Evolutionary conservation across 1,284 basidiomycete species (phyloP).

Genomic region (Tremellales sp.): DNA sequence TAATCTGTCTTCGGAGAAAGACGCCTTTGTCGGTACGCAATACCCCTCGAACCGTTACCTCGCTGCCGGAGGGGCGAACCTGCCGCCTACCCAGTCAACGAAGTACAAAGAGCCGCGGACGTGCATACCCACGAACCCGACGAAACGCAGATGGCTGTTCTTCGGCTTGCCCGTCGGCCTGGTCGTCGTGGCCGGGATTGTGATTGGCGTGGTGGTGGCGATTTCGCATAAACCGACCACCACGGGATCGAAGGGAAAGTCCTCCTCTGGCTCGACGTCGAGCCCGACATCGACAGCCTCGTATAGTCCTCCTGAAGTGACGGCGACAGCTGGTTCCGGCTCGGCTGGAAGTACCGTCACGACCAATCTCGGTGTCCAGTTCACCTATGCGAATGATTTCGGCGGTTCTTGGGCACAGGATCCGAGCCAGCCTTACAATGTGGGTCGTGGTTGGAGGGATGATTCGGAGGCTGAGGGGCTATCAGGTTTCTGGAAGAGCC

Average conservation of each 20-base stretch:
- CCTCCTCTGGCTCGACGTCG: neutral
- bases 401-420: slow-evolving; percentile 70
- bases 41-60: slow-evolving; percentile 22
- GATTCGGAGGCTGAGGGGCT: neutral
- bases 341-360: slow-evolving; percentile 31
- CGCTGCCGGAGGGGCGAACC: slow-evolving; percentile 7
- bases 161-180: slow-evolving; percentile 30
- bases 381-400: slow-evolving; percentile 69
- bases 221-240: slow-evolving; percentile 8
- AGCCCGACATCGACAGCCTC: neutral
- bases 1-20: slow-evolving; percentile 15
- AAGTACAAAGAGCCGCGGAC: slow-evolving; percentile 3
- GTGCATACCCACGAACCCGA: slow-evolving; percentile 16
- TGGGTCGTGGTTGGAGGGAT: slow-evolving; percentile 56
- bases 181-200: slow-evolving; percentile 37
- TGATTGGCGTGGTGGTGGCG: slow-evolving; percentile 29
- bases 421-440: slow-evolving; percentile 59
- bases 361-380: slow-evolving; percentile 63
- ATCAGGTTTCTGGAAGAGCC: slow-evolving; percentile 35
- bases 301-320: too few relatives aligned
- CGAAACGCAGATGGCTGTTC: slow-evolving; percentile 34
- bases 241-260: neutral
- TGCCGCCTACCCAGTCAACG: neutral
- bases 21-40: slow-evolving; percentile 20
- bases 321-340: slow-evolving; percentile 19